A percentile compares a stretch with the other conserved stretches of the same genome.
Conservation (phyloP, 495 filamentous ascomycete genomes). For the Penicillium canariense region DNA sequence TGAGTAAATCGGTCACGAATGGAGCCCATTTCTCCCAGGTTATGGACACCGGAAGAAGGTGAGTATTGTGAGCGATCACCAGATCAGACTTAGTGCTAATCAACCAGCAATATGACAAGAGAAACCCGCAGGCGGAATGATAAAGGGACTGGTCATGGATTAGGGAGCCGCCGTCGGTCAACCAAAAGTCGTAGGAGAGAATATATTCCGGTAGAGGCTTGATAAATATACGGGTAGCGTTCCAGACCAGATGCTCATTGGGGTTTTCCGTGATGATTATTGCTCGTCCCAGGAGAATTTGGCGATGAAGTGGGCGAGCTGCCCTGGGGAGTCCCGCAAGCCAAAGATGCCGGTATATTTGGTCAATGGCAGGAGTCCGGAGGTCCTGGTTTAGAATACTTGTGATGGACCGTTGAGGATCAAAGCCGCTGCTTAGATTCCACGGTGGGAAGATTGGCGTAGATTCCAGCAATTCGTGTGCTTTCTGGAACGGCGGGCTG, state of each 20-base stretch:
- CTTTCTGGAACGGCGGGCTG: neutral
- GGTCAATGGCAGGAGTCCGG: neutral
- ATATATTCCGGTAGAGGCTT: constrained; percentile 9
- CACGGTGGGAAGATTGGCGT: neutral
- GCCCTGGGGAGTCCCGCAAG: constrained; percentile 2
- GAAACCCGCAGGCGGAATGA: constrained; percentile 3
- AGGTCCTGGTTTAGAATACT: neutral
- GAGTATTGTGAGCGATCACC: constrained; percentile 1
- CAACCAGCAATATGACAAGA: constrained; percentile 12
- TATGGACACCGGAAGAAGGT: constrained; percentile 2
- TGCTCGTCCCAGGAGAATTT: neutral
- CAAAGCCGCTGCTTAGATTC: neutral
- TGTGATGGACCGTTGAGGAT: neutral
- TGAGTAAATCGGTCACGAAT: constrained; percentile 6
- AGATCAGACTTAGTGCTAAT: constrained; percentile 7
- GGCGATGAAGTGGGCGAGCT: constrained; percentile 2
- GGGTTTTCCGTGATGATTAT: constrained; percentile 4
- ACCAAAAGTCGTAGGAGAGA: constrained; percentile 6
- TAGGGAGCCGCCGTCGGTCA: neutral
- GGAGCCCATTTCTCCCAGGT: constrained; percentile 7
- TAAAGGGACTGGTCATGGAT: neutral
- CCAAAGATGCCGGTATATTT: constrained; percentile 2
- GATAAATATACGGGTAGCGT: constrained; percentile 7
- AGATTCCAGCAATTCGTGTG: neutral
- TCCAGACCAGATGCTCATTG: constrained; percentile 6